A percentile compares a stretch with the other conserved stretches of the same genome.
Conservation (phyloP, 352 stramenopile species). For the Pythium volutum region DNA sequence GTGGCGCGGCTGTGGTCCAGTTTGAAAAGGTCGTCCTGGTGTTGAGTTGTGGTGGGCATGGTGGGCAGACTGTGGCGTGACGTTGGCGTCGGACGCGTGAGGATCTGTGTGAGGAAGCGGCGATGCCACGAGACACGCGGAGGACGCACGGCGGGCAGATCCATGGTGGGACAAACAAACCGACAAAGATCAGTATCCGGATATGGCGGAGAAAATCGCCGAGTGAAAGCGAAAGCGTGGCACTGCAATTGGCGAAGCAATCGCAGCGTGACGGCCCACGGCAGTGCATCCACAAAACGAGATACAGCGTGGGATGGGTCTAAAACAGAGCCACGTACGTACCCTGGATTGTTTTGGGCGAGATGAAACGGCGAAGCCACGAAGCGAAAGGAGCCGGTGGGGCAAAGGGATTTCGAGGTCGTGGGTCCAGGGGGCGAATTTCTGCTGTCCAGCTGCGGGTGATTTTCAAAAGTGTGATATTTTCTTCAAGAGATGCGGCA, state of each 20-base stretch:
- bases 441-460: not conserved
- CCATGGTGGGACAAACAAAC: conserved; percentile 14
- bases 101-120: conserved; percentile 19
- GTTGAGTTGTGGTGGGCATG: not conserved
- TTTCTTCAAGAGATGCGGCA: too few relatives aligned
- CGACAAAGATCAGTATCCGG: conserved; percentile 15
- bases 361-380: not conserved
- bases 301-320: not conserved
- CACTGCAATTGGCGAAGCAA: not conserved
- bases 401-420: not conserved
- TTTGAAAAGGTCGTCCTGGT: not conserved
- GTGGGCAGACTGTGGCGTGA: conserved; percentile 7
- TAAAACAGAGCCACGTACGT: too few relatives aligned
- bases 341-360: not conserved
- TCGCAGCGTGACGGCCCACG: not conserved
- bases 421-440: not conserved
- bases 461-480: not conserved
- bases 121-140: conserved; percentile 26
- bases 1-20: conserved; percentile 16
- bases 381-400: not conserved
- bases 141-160: conserved; percentile 28
- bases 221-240: conserved; percentile 8
- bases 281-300: not conserved
- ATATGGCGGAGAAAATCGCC: conserved; percentile 14
- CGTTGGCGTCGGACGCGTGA: not conserved